These are phyloP conservation scores for Spathaspora hagerdaliae DNA, from an alignment of 805 yeast genomes.

Conservation along the genomic window DNA sequence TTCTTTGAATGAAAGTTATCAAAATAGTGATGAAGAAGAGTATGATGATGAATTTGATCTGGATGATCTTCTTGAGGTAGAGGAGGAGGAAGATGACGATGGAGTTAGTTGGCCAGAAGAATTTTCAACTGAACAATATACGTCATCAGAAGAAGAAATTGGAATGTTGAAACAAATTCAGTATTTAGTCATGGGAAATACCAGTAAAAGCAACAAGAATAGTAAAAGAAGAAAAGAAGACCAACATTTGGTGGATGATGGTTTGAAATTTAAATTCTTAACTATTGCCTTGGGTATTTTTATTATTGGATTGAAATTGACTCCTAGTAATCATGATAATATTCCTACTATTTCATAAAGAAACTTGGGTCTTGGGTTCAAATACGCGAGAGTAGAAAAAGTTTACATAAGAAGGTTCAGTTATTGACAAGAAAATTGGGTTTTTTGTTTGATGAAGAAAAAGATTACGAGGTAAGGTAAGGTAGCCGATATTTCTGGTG, in stretches of 20 bases:
- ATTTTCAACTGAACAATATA: neutral
- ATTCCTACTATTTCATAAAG: neutral
- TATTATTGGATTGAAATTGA: slow-evolving; percentile 35
- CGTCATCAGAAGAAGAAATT: slow-evolving; percentile 13
- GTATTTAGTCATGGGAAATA: slow-evolving; percentile 28
- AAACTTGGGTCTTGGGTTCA: no score
- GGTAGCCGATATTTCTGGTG: no score
- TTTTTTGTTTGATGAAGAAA: no score
- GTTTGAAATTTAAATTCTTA: slow-evolving; percentile 38
- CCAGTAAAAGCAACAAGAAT: slow-evolving; percentile 3
- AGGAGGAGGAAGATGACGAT: slow-evolving; percentile 5
- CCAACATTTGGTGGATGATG: slow-evolving; percentile 32
- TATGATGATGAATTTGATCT: neutral
- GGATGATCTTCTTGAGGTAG: neutral
- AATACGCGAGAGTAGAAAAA: no score
- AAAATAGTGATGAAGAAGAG: slow-evolving; percentile 2
- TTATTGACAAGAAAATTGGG: no score
- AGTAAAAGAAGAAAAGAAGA: slow-evolving; percentile 11
- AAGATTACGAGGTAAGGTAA: no score
- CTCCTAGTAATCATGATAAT: slow-evolving; percentile 10
- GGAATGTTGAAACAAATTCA: slow-evolving; percentile 34
- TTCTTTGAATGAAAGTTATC: neutral
- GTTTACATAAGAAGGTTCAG: no score
- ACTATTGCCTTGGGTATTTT: slow-evolving; percentile 40
- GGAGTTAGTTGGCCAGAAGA: slow-evolving; percentile 5